A percentile compares a stretch with the other conserved stretches of the same genome.
These are phyloP conservation scores for Beauveria pseudobassiana DNA, from an alignment of 2,329 filamentous ascomycete species.

Conservation along the genomic window DNA sequence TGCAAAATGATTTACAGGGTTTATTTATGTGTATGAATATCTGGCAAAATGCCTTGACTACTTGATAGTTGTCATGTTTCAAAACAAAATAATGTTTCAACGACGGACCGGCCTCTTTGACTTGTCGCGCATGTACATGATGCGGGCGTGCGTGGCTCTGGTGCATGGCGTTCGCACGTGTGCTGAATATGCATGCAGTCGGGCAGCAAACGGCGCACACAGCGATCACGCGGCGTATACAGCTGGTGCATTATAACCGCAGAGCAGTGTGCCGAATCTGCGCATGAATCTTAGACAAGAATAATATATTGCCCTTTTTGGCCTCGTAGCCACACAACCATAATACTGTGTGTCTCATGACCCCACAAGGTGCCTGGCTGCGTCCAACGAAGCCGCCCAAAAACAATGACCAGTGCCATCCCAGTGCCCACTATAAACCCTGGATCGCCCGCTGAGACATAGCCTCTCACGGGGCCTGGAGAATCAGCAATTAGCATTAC, in stretches of 20 bases:
- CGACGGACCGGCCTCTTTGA: background rate
- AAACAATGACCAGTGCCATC: background rate
- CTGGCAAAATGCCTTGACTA: conserved; percentile 5
- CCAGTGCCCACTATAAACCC: background rate
- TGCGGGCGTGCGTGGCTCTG: background rate
- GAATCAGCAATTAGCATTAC: conserved; percentile 1
- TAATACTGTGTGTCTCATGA: background rate
- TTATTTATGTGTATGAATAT: conserved; percentile 10
- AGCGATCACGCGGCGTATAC: background rate
- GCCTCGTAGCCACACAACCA: no score
- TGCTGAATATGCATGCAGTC: background rate
- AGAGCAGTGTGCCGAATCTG: background rate
- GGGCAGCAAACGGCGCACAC: background rate
- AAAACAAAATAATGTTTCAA: background rate
- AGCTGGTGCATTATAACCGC: background rate
- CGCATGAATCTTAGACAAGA: conserved; percentile 4
- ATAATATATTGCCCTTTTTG: background rate
- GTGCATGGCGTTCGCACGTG: conserved; percentile 5
- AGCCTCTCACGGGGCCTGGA: conserved; percentile 2
- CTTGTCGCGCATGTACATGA: no score
- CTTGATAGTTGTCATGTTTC: conserved; percentile 1
- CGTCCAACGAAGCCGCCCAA: background rate
- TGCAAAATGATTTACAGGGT: background rate
- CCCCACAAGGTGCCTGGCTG: background rate
- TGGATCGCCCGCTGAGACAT: background rate